phyloP scores from a whole-genome alignment of 2,329 filamentous ascomycete genomes.

The Xylariaceae sp. region DNA sequence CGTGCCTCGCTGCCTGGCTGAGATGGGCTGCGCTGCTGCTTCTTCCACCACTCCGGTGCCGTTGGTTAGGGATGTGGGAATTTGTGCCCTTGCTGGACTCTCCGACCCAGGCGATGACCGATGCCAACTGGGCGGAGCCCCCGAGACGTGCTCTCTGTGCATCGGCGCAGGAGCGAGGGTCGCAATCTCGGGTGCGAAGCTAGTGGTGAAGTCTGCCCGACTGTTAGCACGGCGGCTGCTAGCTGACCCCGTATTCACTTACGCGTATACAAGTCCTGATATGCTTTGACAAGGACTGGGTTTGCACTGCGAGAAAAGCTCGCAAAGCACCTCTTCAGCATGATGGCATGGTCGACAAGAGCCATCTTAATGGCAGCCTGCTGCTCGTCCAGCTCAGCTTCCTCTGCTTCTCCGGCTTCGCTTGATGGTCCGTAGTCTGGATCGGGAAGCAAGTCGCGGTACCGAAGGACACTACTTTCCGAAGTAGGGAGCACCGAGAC shows the following conservation, averaged over 20 bases:
- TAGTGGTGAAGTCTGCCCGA: slow-evolving; percentile 48
- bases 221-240: slow-evolving; percentile 8
- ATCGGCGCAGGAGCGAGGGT: slow-evolving; percentile 49
- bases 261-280: slow-evolving; percentile 58
- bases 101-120: slow-evolving; percentile 26
- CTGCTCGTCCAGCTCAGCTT: slow-evolving; percentile 47
- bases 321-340: slow-evolving; percentile 73
- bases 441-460: slow-evolving; percentile 64
- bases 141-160: slow-evolving; percentile 30
- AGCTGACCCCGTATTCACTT: slow-evolving; percentile 28
- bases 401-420: slow-evolving; percentile 35
- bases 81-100: slow-evolving; percentile 13
- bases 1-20: slow-evolving; percentile 42
- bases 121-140: slow-evolving; percentile 33
- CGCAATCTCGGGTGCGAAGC: slow-evolving; percentile 58
- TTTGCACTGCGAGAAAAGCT: slow-evolving; percentile 59
- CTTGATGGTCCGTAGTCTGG: slow-evolving; percentile 35
- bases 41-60: slow-evolving; percentile 34
- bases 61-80: slow-evolving; percentile 12
- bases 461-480: slow-evolving; percentile 70
- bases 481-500: slow-evolving; percentile 68
- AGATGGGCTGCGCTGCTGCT: slow-evolving; percentile 42
- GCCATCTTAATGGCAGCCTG: slow-evolving; percentile 78
- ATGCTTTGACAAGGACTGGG: slow-evolving; percentile 46
- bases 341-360: slow-evolving; percentile 80